Percentiles rank a stretch among this genome's conserved stretches.
phyloP scores from a whole-genome alignment of 257 asterid species.

The Ajuga chamaepitys region DNA sequence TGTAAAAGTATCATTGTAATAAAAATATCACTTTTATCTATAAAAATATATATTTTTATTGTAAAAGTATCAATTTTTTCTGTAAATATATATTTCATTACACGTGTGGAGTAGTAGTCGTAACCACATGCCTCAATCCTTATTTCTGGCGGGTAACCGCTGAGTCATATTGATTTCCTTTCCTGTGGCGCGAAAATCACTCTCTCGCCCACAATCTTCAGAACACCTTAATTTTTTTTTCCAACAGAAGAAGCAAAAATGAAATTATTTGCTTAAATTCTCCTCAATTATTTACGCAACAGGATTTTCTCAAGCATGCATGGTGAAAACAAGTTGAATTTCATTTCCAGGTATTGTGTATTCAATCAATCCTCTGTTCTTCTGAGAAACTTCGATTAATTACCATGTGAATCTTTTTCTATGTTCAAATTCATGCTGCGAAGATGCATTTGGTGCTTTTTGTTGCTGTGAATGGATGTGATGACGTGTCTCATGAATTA shows the following conservation, averaged over 20 bases:
- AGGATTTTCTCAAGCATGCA: conserved; percentile 9
- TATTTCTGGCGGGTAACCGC: no score
- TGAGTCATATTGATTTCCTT: neutral
- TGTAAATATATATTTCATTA: no score
- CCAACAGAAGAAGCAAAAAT: neutral
- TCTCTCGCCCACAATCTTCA: conserved; percentile 14
- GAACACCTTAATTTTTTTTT: no score
- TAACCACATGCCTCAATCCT: no score
- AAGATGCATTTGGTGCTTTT: conserved; percentile 1
- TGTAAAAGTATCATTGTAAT: no score
- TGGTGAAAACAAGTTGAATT: neutral
- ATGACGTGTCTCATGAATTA: neutral
- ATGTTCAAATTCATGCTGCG: neutral
- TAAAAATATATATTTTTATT: no score
- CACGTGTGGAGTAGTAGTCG: no score
- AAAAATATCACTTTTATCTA: no score
- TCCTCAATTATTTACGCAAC: neutral
- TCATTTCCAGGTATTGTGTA: neutral
- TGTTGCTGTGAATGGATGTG: neutral
- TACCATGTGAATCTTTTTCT: neutral
- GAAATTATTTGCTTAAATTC: neutral
- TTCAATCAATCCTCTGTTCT: neutral
- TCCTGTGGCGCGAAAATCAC: conserved; percentile 31
- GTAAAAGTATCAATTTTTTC: no score
- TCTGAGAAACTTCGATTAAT: neutral